Percentiles rank a stretch among this genome's conserved stretches.
Evolutionary conservation across 164 flowering plant species (phyloP).

Genomic region (Stephania cephalantha): DNA sequence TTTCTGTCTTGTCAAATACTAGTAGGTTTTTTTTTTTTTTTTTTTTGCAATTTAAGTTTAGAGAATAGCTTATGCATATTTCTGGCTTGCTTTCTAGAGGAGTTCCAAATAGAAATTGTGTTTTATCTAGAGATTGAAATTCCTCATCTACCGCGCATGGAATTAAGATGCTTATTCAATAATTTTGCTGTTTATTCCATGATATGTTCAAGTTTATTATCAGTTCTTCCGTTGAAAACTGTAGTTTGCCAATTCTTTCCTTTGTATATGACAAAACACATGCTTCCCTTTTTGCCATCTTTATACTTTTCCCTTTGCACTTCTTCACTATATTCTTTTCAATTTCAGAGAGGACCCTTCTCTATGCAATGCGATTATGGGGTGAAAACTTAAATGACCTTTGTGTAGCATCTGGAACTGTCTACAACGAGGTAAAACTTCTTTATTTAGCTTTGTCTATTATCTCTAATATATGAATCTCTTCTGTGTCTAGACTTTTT

Average conservation of each 20-base stretch:
- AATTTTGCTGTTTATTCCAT: background rate
- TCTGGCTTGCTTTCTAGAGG: background rate
- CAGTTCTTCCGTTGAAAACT: background rate
- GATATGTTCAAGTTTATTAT: background rate
- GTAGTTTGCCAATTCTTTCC: background rate
- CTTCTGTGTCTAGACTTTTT: background rate
- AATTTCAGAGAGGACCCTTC: slow-evolving; percentile 66
- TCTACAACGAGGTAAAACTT: slow-evolving; percentile 76
- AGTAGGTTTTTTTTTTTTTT: background rate
- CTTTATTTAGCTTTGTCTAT: background rate
- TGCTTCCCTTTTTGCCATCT: background rate
- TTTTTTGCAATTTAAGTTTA: background rate
- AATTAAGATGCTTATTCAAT: background rate
- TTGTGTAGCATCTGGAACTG: slow-evolving; percentile 86
- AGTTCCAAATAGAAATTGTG: background rate
- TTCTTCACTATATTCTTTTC: background rate
- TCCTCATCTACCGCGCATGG: too few relatives aligned
- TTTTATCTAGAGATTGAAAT: background rate
- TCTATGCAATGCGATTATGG: slow-evolving; percentile 89
- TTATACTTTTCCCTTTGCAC: background rate
- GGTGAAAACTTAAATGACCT: slow-evolving; percentile 53
- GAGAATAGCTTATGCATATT: background rate
- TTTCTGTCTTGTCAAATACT: background rate
- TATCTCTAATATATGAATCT: background rate
- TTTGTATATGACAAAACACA: background rate